These are phyloP conservation scores for Micractinium sp. DNA, from an alignment of 139 green algal genomes.

Conservation along the genomic window DNA sequence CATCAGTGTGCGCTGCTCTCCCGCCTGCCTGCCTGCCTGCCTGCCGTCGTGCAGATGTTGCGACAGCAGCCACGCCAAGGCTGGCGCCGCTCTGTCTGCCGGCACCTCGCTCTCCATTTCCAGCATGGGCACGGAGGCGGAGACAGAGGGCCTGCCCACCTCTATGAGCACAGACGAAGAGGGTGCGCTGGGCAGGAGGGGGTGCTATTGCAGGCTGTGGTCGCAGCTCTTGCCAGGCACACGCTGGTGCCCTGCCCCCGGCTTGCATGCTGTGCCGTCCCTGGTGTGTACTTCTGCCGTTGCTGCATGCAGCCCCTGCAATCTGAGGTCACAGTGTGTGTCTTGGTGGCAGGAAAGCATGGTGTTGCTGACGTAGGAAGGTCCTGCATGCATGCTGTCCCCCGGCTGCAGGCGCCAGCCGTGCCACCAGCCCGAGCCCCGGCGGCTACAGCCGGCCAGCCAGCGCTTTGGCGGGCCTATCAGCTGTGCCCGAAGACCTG, in stretches of 20 bases:
- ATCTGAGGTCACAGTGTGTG: too few species aligned
- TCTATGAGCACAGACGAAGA: constrained; percentile 33
- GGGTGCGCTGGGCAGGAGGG: neutral
- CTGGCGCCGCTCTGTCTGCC: neutral
- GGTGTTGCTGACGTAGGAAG: neutral
- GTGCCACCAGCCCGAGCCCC: neutral
- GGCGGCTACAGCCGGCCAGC: neutral
- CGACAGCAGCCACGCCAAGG: neutral
- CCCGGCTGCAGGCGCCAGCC: neutral
- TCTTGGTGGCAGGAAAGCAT: neutral
- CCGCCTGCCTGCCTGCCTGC: too few species aligned
- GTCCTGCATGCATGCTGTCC: neutral
- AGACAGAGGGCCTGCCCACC: neutral
- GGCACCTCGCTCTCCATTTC: neutral
- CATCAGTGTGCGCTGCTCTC: too few species aligned
- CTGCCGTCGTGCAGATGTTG: neutral
- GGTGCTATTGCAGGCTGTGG: neutral
- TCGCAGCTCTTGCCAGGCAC: neutral
- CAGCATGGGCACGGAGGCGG: neutral
- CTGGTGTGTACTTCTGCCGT: too few species aligned
- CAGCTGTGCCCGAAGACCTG: neutral
- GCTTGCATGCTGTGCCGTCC: too few species aligned
- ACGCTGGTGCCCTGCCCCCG: too few species aligned
- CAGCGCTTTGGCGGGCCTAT: neutral
- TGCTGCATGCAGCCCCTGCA: too few species aligned